These are phyloP conservation scores for Darksidea phi DNA, from an alignment of 495 filamentous ascomycete species.

Conservation along the genomic window DNA sequence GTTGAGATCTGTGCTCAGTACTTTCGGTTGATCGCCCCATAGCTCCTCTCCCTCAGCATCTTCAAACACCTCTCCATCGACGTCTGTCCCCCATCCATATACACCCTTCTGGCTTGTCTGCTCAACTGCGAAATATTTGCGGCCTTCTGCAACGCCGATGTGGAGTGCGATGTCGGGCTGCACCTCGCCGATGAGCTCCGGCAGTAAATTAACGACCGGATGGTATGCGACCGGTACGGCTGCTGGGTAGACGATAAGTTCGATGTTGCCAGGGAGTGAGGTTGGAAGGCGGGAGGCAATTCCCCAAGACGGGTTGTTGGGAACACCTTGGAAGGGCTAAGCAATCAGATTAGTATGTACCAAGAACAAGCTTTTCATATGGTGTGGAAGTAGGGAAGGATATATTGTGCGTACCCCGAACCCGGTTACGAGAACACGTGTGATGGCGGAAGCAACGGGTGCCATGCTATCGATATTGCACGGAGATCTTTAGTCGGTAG, in stretches of 20 bases:
- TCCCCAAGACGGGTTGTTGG: conserved; percentile 25
- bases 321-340: conserved; percentile 8
- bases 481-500: background rate
- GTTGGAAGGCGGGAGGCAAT: conserved; percentile 16
- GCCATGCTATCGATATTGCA: conserved; percentile 12
- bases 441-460: conserved; percentile 5
- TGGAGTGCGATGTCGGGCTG: conserved; percentile 36
- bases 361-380: background rate
- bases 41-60: conserved; percentile 27
- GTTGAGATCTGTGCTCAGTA: conserved; percentile 27
- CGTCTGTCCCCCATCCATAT: conserved; percentile 35
- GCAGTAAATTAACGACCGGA: conserved; percentile 12
- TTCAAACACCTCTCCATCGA: conserved; percentile 28
- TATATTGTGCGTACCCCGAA: conserved; percentile 32
- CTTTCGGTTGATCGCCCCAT: conserved; percentile 31
- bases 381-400: background rate
- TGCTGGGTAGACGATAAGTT: conserved; percentile 23
- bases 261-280: conserved; percentile 7
- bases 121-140: conserved; percentile 38
- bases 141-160: conserved; percentile 36
- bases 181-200: conserved; percentile 25
- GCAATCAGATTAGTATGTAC: background rate
- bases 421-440: conserved; percentile 35
- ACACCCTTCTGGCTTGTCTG: conserved; percentile 25
- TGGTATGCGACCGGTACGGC: conserved; percentile 37